Evolutionary conservation across 2,329 filamentous ascomycete species (phyloP), one percentile per base, ranked within the genome.

Genomic region (Chaetomiaceae sp.): DNA sequence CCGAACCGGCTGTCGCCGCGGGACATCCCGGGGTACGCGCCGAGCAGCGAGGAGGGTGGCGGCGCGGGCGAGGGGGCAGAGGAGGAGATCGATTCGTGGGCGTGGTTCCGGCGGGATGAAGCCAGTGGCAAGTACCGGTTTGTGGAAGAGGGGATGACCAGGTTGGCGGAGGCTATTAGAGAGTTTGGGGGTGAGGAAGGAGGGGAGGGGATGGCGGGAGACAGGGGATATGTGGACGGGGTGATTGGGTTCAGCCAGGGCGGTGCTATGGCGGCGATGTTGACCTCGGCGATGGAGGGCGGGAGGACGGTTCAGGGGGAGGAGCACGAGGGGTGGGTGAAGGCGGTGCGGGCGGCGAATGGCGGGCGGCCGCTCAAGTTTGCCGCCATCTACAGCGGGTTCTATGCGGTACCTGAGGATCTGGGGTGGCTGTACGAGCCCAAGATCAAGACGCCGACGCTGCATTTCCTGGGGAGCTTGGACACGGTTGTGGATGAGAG

Each of bases 401-500:
- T 95, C 62, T 77, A 72, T 29, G 80, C 86, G 0, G 70, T 77
- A 2, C 76, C 79, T 30, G 65, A 72, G 14, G 66, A 76, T 34
- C 82, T 94, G 61, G 63, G 64, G 32, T 86, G 78, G 42, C 82
- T 87, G 50, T 94, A 88, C 61, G 78, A 87, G 56, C 88, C 87
- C 14, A 74, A 76, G 62, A 83, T 96, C 49, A 65, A 62, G 52
- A 95, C 90, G 49, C 86, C 88, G 0, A 79, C 86, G 52, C 63
- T 95, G 66, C 88, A 95, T 68, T 84, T 89, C 56, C 64, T 95
- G 20, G 91, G 91, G 1, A 84, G 81, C 44, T 69, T 95, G 56
- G 91, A 96, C 68, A 88, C 84, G 3, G 87, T 96, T 1, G 90
- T 97, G 0, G 86, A 89, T 26, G 90, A 96, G 70, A 66, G 67